Conservation (phyloP, 768 basidiomycete genomes). For the Tubosaeta brunneosetosa region DNA sequence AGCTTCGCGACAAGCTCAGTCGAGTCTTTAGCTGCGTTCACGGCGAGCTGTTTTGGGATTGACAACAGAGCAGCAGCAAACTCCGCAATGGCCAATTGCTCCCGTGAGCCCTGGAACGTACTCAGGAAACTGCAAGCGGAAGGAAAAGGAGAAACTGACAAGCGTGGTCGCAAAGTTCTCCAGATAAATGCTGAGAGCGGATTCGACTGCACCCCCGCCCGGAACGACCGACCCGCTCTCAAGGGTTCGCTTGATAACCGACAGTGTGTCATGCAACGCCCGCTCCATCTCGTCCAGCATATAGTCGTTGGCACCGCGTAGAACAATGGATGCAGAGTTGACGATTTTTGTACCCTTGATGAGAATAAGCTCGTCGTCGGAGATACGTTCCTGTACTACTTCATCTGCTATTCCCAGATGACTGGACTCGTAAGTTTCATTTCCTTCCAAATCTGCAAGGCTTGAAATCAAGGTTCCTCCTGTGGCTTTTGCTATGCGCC, state of each 20-base stretch:
- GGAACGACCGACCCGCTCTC: conserved; percentile 96
- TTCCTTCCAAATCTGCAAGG: conserved; percentile 93
- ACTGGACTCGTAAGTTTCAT: conserved; percentile 93
- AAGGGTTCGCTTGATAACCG: conserved; percentile 92
- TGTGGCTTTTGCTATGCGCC: conserved; percentile 94
- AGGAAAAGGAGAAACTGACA: conserved; percentile 44
- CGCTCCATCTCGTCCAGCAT: conserved; percentile 99
- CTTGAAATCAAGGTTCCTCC: conserved; percentile 91
- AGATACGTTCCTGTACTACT: conserved; percentile 93
- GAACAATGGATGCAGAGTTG: conserved; percentile 85
- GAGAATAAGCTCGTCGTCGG: conserved; percentile 97
- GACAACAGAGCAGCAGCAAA: conserved; percentile 89
- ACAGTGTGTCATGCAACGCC: conserved; percentile 89
- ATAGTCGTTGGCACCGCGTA: conserved; percentile 97
- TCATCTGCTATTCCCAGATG: conserved; percentile 92
- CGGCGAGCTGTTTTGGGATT: conserved; percentile 94
- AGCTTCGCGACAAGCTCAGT: conserved; percentile 96
- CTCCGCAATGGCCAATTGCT: conserved; percentile 98
- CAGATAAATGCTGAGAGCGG: conserved; percentile 92
- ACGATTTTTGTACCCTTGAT: conserved; percentile 98
- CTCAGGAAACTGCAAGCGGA: neutral
- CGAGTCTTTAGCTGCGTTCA: conserved; percentile 98
- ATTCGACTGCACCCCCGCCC: conserved; percentile 96
- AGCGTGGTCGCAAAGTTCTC: conserved; percentile 99
- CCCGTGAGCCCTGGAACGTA: conserved; percentile 78